phyloP scores from a whole-genome alignment of 2,329 filamentous ascomycete species.

The Claviceps spartinae region DNA sequence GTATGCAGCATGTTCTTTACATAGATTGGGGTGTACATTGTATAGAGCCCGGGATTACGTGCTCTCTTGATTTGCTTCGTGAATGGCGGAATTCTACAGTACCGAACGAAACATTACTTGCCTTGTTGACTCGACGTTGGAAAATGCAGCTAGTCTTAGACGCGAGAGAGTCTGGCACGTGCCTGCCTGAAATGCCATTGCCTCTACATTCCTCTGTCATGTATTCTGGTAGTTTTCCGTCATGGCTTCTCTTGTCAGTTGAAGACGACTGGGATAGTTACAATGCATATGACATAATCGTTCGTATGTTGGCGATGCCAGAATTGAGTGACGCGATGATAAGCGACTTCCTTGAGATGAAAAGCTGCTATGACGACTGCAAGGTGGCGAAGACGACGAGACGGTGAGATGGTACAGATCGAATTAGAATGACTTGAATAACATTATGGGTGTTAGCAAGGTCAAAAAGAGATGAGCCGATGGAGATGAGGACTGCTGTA shows the following conservation, averaged over 20 bases:
- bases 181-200: background rate
- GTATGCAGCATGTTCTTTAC: too few relatives aligned
- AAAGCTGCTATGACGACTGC: background rate
- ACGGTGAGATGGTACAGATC: too few relatives aligned
- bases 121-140: background rate
- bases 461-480: too few relatives aligned
- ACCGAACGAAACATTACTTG: background rate
- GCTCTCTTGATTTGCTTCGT: background rate
- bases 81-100: background rate
- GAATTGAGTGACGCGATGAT: background rate
- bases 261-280: background rate
- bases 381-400: too few relatives aligned
- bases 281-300: background rate
- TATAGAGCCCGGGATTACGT: background rate
- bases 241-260: background rate
- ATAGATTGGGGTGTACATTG: background rate
- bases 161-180: background rate
- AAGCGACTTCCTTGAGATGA: background rate
- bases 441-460: too few relatives aligned
- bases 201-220: background rate
- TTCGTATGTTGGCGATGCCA: background rate
- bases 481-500: too few relatives aligned
- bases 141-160: background rate
- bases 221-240: background rate
- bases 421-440: too few relatives aligned